Percentiles rank a stretch among this genome's conserved stretches.
phyloP scores from a whole-genome alignment of 768 basidiomycete genomes.

The Guyanaporus albipodus region DNA sequence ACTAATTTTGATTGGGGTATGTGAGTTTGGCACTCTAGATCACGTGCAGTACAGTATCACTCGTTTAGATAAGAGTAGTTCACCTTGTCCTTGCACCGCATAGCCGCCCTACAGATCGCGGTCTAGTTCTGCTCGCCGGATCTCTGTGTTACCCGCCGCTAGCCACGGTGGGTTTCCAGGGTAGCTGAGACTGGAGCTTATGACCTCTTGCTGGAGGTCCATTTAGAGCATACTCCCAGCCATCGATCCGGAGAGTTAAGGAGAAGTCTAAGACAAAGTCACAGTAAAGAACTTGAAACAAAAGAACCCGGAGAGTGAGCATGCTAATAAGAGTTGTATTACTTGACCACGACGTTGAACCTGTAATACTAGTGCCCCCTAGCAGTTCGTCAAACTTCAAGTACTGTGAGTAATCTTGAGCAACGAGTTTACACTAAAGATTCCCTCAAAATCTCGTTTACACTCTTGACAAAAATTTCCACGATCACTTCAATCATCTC shows the following conservation, averaged over 20 bases:
- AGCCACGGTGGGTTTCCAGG: too few species aligned
- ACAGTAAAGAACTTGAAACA: slow-evolving; percentile 25
- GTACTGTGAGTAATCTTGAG: too few species aligned
- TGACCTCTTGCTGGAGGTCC: slow-evolving; percentile 80
- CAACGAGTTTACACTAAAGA: slow-evolving; percentile 21
- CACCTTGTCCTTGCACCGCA: too few species aligned
- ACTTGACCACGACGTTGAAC: slow-evolving; percentile 19
- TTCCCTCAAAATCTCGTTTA: slow-evolving; percentile 58
- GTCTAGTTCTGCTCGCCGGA: too few species aligned
- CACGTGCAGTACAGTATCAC: too few species aligned
- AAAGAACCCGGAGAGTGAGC: slow-evolving; percentile 16
- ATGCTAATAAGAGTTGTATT: slow-evolving; percentile 26
- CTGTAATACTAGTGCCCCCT: slow-evolving; percentile 7
- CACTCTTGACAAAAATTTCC: slow-evolving; percentile 57
- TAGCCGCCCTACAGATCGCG: too few species aligned
- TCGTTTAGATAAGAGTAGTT: too few species aligned
- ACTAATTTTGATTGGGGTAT: slow-evolving; percentile 37
- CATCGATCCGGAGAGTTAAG: slow-evolving; percentile 55
- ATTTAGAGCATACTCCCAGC: slow-evolving; percentile 87
- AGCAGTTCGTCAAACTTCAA: too few species aligned
- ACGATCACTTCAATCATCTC: slow-evolving; percentile 70
- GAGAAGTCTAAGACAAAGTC: slow-evolving; percentile 23
- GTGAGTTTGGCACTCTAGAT: too few species aligned
- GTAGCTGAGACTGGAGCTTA: slow-evolving; percentile 52
- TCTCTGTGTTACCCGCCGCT: too few species aligned